A percentile compares a stretch with the other conserved stretches of the same genome.
These are phyloP conservation scores for Amanita pallidorosea DNA, from an alignment of 768 basidiomycete species.

Conservation along the genomic window DNA sequence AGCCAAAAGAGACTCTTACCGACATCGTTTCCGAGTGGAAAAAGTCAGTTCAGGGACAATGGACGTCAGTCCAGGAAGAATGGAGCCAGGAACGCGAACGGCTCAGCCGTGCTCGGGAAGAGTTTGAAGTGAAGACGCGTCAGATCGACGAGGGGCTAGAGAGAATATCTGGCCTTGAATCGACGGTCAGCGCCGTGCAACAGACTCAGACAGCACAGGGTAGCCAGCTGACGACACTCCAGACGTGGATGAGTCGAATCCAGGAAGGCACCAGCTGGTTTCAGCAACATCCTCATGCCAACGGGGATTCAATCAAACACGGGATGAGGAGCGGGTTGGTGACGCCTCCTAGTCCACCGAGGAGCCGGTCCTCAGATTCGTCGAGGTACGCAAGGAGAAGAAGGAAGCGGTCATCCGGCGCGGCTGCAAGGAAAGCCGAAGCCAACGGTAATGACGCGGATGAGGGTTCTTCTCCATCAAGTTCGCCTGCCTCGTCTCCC, in stretches of 20 bases:
- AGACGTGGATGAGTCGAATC: conserved; percentile 9
- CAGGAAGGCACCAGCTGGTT: conserved; percentile 4
- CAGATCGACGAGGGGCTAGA: conserved; percentile 45
- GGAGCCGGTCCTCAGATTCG: conserved; percentile 60
- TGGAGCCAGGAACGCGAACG: conserved; percentile 78
- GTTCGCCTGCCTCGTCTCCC: neutral
- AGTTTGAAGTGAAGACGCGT: conserved; percentile 63
- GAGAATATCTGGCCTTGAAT: conserved; percentile 25
- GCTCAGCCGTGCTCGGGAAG: conserved; percentile 60
- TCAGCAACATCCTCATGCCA: conserved; percentile 13
- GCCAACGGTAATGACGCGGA: conserved; percentile 6
- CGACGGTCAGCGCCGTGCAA: conserved; percentile 20
- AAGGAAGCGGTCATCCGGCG: conserved; percentile 19
- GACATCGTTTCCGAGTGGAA: conserved; percentile 63
- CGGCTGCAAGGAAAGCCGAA: conserved; percentile 11
- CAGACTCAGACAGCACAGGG: conserved; percentile 22
- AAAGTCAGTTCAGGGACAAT: conserved; percentile 67
- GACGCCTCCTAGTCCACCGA: conserved; percentile 60
- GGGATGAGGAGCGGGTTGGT: conserved; percentile 40
- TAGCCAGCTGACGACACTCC: conserved; percentile 10
- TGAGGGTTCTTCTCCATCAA: neutral
- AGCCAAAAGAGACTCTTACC: conserved; percentile 39
- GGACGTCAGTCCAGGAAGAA: conserved; percentile 67
- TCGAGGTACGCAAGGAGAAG: conserved; percentile 31
- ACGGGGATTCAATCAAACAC: conserved; percentile 27